phyloP scores from a whole-genome alignment of 176 grass and related monocot species.

The Bolboschoenus planiculmis region DNA sequence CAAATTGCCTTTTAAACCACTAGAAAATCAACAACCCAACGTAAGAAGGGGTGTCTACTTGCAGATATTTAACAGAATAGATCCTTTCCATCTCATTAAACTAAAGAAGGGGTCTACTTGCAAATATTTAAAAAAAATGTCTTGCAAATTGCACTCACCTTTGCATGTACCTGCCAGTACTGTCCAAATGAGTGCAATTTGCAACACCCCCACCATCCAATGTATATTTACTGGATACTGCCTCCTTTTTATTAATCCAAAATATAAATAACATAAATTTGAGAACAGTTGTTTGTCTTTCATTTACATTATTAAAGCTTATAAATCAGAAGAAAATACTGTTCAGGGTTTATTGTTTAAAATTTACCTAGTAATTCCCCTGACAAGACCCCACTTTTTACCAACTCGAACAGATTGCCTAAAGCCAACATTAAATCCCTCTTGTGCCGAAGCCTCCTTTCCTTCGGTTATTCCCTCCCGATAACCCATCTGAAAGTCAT shows the following conservation, averaged over 20 bases:
- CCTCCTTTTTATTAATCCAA: not conserved
- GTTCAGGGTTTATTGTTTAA: not conserved
- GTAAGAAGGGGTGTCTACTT: no score
- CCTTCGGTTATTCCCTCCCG: constrained; percentile 73
- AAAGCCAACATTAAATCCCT: constrained; percentile 83
- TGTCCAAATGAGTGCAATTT: not conserved
- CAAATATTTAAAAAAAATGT: not conserved
- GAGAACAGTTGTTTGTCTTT: not conserved
- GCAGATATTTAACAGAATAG: not conserved
- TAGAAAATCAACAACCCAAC: not conserved
- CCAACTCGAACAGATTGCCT: constrained; percentile 59
- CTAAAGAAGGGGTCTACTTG: not conserved
- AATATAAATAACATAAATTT: not conserved
- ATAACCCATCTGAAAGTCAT: constrained; percentile 70
- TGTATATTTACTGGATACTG: not conserved
- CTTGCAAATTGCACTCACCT: not conserved
- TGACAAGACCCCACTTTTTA: constrained; percentile 64
- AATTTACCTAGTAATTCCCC: constrained; percentile 60
- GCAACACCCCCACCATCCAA: not conserved
- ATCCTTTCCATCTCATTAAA: not conserved
- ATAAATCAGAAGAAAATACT: not conserved
- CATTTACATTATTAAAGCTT: not conserved
- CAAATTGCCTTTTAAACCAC: not conserved
- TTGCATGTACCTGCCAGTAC: not conserved
- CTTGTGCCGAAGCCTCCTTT: constrained; percentile 68